These are phyloP conservation scores for Cladosporium velox DNA, from an alignment of 2,329 filamentous ascomycete species.

Conservation along the genomic window DNA sequence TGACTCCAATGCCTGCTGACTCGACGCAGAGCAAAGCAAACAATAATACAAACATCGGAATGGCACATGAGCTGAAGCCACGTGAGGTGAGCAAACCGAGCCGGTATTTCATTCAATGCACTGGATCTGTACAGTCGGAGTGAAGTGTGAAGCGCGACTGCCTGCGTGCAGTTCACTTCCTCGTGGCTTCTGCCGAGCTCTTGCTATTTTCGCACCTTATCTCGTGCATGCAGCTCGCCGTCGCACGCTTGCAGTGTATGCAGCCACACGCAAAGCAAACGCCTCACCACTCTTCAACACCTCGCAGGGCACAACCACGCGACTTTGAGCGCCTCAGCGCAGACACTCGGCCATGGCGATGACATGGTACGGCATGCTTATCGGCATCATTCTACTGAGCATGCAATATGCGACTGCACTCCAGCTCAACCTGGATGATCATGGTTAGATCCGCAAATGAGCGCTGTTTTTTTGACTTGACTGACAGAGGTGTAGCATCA, in stretches of 20 bases:
- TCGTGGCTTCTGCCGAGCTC: not conserved
- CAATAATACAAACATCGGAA: not conserved
- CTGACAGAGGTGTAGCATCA: slow-evolving; percentile 35
- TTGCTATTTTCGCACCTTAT: slow-evolving; percentile 8
- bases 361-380: not conserved
- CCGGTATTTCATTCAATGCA: not conserved
- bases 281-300: not conserved
- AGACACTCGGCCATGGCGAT: not conserved
- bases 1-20: not conserved
- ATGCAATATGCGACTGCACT: slow-evolving; percentile 1
- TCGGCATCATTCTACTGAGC: not conserved
- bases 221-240: not conserved
- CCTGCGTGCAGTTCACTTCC: slow-evolving; percentile 1
- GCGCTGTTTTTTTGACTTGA: too few species aligned
- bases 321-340: not conserved
- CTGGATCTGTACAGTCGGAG: not conserved
- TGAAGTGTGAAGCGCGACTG: not conserved
- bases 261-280: not conserved
- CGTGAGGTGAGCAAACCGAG: not conserved
- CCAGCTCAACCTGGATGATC: slow-evolving; percentile 13
- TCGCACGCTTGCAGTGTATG: not conserved
- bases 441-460: not conserved
- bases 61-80: not conserved
- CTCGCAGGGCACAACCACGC: not conserved
- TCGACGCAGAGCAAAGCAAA: not conserved